Evolutionary conservation across 805 yeast species (phyloP).

Genomic region (Candida succiphila): DNA sequence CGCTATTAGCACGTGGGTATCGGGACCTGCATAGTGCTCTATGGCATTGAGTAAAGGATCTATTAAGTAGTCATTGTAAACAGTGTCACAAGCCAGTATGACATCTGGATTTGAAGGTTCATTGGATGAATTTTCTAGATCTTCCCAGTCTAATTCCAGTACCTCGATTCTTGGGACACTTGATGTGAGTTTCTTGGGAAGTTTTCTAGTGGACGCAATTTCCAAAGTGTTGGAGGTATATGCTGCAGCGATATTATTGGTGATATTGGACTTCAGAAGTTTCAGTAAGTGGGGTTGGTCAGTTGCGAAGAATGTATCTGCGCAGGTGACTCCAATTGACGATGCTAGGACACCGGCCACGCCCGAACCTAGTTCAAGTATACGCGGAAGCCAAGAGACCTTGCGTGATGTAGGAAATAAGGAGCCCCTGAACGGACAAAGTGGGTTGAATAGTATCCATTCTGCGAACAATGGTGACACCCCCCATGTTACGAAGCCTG

Average conservation of each 20-base stretch:
- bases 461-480: conserved; percentile 37
- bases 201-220: too few species aligned
- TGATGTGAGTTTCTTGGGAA: conserved; percentile 1
- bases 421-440: neutral
- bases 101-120: conserved; percentile 26
- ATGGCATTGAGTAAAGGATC: conserved; percentile 37
- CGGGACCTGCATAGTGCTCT: conserved; percentile 20
- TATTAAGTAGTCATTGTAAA: conserved; percentile 53
- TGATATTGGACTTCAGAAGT: conserved; percentile 36
- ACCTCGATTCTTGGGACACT: conserved; percentile 26
- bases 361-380: conserved; percentile 59
- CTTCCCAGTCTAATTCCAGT: conserved; percentile 56
- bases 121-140: conserved; percentile 2
- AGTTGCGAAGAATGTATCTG: conserved; percentile 39
- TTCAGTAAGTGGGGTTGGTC: conserved; percentile 50
- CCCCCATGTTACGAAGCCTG: conserved; percentile 61
- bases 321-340: conserved; percentile 24
- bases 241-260: conserved; percentile 22
- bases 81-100: conserved; percentile 54
- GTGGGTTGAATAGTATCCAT: conserved; percentile 32
- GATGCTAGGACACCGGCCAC: conserved; percentile 41
- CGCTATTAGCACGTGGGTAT: conserved; percentile 30
- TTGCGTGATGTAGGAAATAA: conserved; percentile 4
- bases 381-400: conserved; percentile 14
- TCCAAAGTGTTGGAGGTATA: conserved; percentile 13